Evolutionary conservation across 1,284 basidiomycete species (phyloP).

Genomic region (Entoloma clypeatum): DNA sequence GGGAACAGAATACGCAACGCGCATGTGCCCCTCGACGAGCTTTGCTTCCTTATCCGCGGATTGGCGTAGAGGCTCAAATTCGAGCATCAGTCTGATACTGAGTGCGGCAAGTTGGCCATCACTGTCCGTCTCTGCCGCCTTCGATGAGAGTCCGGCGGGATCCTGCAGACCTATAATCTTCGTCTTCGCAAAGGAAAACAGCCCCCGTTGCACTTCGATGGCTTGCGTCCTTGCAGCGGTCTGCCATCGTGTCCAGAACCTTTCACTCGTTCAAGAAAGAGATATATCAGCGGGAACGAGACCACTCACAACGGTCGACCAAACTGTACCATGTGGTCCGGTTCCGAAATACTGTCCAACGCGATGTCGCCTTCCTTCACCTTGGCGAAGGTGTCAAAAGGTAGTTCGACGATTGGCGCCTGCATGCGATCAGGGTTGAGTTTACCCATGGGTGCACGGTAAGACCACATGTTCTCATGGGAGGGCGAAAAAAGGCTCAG

Average conservation of each 20-base stretch:
- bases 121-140: not conserved
- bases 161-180: not conserved
- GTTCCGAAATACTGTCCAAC: slow-evolving; percentile 8
- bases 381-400: slow-evolving; percentile 13
- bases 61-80: slow-evolving; percentile 11
- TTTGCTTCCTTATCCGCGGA: slow-evolving; percentile 1
- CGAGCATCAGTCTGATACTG: slow-evolving; percentile 12
- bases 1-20: slow-evolving; percentile 18
- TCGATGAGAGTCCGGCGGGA: not conserved
- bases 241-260: slow-evolving; percentile 6
- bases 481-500: not conserved
- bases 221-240: not conserved
- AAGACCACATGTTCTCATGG: slow-evolving; percentile 9
- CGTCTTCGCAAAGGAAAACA: not conserved
- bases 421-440: slow-evolving; percentile 4
- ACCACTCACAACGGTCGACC: slow-evolving; percentile 18
- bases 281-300: not conserved
- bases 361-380: slow-evolving; percentile 4
- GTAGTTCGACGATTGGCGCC: slow-evolving; percentile 18
- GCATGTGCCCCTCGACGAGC: slow-evolving; percentile 17
- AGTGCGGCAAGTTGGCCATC: slow-evolving; percentile 12
- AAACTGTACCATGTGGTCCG: slow-evolving; percentile 14
- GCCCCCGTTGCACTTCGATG: slow-evolving; percentile 3
- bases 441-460: slow-evolving; percentile 2
- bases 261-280: not conserved